Conservation (phyloP, 805 yeast species). For the Pichia membranifaciens region DNA sequence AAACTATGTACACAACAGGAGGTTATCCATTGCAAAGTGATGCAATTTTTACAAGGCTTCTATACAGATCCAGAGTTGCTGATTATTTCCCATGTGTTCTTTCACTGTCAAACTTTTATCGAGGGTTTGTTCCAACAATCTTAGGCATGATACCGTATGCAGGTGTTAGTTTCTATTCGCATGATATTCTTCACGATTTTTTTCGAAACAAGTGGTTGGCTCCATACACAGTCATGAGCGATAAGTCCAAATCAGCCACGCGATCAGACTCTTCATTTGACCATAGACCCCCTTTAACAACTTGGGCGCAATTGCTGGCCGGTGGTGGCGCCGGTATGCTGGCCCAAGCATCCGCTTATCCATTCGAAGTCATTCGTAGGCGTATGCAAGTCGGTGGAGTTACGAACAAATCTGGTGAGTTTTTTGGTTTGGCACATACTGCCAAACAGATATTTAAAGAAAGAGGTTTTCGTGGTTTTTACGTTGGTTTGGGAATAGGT, state of each 20-base stretch:
- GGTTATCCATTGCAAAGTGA: slow-evolving; percentile 25
- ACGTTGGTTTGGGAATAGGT: slow-evolving; percentile 92
- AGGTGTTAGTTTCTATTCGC: slow-evolving; percentile 93
- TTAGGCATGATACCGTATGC: slow-evolving; percentile 97
- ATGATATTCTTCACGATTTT: slow-evolving; percentile 83
- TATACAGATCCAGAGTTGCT: slow-evolving; percentile 23
- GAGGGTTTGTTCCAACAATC: slow-evolving; percentile 92
- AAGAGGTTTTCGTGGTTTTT: slow-evolving; percentile 81
- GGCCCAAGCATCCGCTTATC: slow-evolving; percentile 95
- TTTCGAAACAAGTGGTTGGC: slow-evolving; percentile 58
- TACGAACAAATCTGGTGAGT: slow-evolving; percentile 49
- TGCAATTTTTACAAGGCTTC: slow-evolving; percentile 25
- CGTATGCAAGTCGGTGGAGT: slow-evolving; percentile 94
- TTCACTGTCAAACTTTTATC: slow-evolving; percentile 65
- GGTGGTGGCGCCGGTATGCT: slow-evolving; percentile 96
- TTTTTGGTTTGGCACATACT: slow-evolving; percentile 47
- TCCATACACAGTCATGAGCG: slow-evolving; percentile 41
- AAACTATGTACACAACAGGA: slow-evolving; percentile 26
- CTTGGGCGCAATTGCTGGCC: slow-evolving; percentile 90
- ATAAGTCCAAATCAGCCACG: slow-evolving; percentile 12
- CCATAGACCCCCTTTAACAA: slow-evolving; percentile 60
- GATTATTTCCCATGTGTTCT: slow-evolving; percentile 25
- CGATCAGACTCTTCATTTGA: slow-evolving; percentile 34
- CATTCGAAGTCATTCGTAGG: slow-evolving; percentile 90
- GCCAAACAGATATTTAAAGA: slow-evolving; percentile 59